Evolutionary conservation across 2,329 filamentous ascomycete genomes (phyloP).

Genomic region (Nothomitra cinnamomea): DNA sequence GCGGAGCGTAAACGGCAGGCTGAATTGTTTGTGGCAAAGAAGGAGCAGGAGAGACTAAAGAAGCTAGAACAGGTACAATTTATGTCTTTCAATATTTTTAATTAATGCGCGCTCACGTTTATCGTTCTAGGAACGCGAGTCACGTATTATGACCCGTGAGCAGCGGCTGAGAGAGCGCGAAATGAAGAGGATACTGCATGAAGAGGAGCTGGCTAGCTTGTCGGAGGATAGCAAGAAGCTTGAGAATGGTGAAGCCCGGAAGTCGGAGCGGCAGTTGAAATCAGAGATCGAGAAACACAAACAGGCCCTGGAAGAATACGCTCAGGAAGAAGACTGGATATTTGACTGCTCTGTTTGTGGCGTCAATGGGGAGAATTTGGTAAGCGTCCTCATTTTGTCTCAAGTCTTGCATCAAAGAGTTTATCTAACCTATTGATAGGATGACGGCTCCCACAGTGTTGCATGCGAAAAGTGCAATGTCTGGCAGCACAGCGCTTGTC

Average conservation of each 20-base stretch:
- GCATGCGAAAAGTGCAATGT: slow-evolving; percentile 87
- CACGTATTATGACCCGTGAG: slow-evolving; percentile 67
- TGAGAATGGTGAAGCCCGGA: slow-evolving; percentile 37
- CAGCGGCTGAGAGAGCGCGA: slow-evolving; percentile 76
- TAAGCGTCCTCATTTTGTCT: slow-evolving; percentile 17
- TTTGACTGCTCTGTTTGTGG: slow-evolving; percentile 88
- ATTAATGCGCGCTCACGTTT: slow-evolving; percentile 13
- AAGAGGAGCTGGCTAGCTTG: slow-evolving; percentile 65
- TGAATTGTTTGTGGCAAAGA: slow-evolving; percentile 45
- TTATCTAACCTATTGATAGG: slow-evolving; percentile 25
- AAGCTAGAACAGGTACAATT: slow-evolving; percentile 46
- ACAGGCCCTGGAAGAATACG: slow-evolving; percentile 56
- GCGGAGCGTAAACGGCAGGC: slow-evolving; percentile 47
- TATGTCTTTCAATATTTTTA: not conserved
- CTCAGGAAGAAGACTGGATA: slow-evolving; percentile 70
- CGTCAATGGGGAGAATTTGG: slow-evolving; percentile 64
- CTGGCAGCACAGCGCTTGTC: slow-evolving; percentile 93
- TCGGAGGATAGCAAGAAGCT: slow-evolving; percentile 56
- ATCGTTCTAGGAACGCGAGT: slow-evolving; percentile 47
- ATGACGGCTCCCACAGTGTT: slow-evolving; percentile 86
- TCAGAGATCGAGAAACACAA: slow-evolving; percentile 67
- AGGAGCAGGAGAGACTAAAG: slow-evolving; percentile 39
- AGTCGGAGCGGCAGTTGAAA: slow-evolving; percentile 67
- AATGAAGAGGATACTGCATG: slow-evolving; percentile 61
- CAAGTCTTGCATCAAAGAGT: slow-evolving; percentile 12